Evolutionary conservation across 495 filamentous ascomycete species (phyloP).

Genomic region (Pseudevernia furfuracea): DNA sequence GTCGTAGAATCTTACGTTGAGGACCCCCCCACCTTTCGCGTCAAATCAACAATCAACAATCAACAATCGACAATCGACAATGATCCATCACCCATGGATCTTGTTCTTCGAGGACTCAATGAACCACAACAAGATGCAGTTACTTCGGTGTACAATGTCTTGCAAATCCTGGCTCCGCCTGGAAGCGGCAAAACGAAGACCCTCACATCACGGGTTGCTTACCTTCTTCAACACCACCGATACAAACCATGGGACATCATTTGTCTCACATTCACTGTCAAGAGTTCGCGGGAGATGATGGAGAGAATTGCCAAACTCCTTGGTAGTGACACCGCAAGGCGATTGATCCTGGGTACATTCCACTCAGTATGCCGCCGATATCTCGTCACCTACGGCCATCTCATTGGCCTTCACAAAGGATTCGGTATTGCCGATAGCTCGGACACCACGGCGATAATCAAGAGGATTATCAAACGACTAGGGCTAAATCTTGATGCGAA

Average conservation of each 20-base stretch:
- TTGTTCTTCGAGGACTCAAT: constrained; percentile 73
- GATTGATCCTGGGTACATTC: constrained; percentile 86
- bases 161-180: constrained; percentile 86
- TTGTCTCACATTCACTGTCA: constrained; percentile 96
- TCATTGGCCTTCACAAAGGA: constrained; percentile 71
- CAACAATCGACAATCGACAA: not conserved
- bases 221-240: constrained; percentile 72
- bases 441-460: constrained; percentile 69
- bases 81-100: constrained; percentile 23
- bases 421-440: constrained; percentile 90
- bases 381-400: constrained; percentile 73
- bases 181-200: constrained; percentile 95
- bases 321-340: constrained; percentile 66
- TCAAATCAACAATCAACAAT: not conserved
- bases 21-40: constrained; percentile 4
- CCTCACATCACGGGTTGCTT: constrained; percentile 86
- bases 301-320: constrained; percentile 72
- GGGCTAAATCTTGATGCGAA: constrained; percentile 61
- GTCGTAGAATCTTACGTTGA: too few relatives aligned
- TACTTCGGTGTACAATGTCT: constrained; percentile 62
- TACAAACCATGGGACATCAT: constrained; percentile 87
- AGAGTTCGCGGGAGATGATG: constrained; percentile 94
- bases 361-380: constrained; percentile 89
- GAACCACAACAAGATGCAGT: constrained; percentile 77
- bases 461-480: constrained; percentile 73